phyloP scores from a whole-genome alignment of 768 basidiomycete species.

The button mushroom (Agaricus bisporus) region DNA sequence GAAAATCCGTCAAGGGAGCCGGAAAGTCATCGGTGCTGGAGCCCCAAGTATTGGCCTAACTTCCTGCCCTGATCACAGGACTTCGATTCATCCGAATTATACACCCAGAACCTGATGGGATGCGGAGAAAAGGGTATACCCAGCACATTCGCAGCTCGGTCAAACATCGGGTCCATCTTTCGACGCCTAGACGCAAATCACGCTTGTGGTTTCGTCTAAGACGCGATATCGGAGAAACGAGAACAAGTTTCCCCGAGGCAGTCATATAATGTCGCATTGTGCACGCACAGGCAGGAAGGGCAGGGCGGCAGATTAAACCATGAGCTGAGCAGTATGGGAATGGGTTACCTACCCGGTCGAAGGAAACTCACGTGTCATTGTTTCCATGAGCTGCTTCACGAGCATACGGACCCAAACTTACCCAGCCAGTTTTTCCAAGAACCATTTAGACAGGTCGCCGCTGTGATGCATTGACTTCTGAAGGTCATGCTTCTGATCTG shows the following conservation, averaged over 20 bases:
- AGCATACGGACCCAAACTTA: slow-evolving; percentile 4
- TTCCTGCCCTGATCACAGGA: slow-evolving; percentile 22
- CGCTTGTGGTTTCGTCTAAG: not conserved
- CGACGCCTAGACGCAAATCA: not conserved
- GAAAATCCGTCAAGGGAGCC: slow-evolving; percentile 25
- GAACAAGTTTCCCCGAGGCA: slow-evolving; percentile 1
- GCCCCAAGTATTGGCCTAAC: slow-evolving; percentile 1
- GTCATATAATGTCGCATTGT: not conserved
- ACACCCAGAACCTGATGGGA: not conserved
- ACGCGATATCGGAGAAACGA: slow-evolving; percentile 5
- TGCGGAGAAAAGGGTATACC: not conserved
- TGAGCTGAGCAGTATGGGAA: no score
- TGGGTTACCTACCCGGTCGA: not conserved
- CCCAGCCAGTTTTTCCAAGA: not conserved
- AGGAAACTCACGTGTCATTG: slow-evolving; percentile 4
- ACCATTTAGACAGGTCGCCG: not conserved
- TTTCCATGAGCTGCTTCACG: not conserved
- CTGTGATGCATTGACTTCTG: not conserved
- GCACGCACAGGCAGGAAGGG: not conserved
- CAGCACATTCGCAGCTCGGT: slow-evolving; percentile 1
- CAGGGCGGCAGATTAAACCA: no score
- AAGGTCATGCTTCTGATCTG: not conserved
- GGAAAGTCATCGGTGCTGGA: slow-evolving; percentile 24
- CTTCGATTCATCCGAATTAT: slow-evolving; percentile 20
- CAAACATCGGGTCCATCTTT: not conserved